Evolutionary conservation across 2,329 filamentous ascomycete genomes (phyloP).

Genomic region (Penicillium hordei): DNA sequence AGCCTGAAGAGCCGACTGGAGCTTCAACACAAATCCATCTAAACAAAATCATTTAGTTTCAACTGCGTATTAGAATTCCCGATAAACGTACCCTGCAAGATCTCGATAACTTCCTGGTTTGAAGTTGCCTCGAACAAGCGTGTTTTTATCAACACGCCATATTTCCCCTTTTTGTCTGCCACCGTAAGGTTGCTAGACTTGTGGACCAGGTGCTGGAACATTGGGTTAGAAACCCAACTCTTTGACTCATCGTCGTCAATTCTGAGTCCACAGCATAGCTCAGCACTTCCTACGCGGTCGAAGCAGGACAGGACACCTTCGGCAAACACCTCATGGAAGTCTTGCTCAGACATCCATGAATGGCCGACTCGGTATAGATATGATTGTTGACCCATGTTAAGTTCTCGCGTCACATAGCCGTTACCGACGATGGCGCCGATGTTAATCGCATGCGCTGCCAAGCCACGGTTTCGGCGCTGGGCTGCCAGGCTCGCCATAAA

Average conservation of each 20-base stretch:
- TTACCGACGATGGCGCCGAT: constrained; percentile 24
- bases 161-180: constrained; percentile 16
- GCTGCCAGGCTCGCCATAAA: constrained; percentile 37
- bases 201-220: constrained; percentile 24
- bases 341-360: constrained; percentile 31
- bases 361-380: constrained; percentile 26
- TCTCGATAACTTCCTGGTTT: constrained; percentile 9
- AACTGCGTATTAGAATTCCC: background rate
- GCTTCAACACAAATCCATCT: constrained; percentile 21
- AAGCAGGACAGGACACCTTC: constrained; percentile 31
- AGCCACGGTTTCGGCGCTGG: constrained; percentile 17
- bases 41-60: background rate
- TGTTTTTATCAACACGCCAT: constrained; percentile 14
- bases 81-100: constrained; percentile 16
- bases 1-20: constrained; percentile 19
- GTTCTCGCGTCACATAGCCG: constrained; percentile 20
- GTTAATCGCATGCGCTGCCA: constrained; percentile 22
- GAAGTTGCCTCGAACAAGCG: constrained; percentile 19
- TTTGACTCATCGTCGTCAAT: constrained; percentile 27
- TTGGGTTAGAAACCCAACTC: constrained; percentile 23
- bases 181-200: constrained; percentile 14
- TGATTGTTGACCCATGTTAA: constrained; percentile 24
- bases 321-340: constrained; percentile 33
- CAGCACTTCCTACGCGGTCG: constrained; percentile 9
- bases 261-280: constrained; percentile 22